A percentile compares a stretch with the other conserved stretches of the same genome.
Evolutionary conservation across 306 rosid genomes (phyloP).

Genomic region (Cucumis melo): DNA sequence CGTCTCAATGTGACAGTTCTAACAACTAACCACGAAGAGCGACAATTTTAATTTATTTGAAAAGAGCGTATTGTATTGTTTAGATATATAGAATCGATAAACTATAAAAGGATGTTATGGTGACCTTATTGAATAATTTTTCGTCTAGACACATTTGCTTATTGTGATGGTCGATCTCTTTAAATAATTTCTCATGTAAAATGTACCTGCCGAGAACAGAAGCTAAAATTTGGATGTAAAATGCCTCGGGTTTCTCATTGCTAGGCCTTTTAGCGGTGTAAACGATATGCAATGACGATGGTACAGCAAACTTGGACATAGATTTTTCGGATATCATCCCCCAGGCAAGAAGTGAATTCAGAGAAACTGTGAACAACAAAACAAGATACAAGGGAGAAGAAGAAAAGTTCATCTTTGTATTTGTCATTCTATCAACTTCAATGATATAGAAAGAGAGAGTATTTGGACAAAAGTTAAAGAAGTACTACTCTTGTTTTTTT

Average conservation of each 20-base stretch:
- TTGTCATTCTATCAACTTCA: background rate
- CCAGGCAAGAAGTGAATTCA: background rate
- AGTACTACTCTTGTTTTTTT: background rate
- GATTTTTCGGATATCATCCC: constrained; percentile 32
- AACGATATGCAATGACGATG: constrained; percentile 47
- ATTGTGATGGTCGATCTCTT: background rate
- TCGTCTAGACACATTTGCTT: background rate
- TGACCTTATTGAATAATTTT: too few species aligned
- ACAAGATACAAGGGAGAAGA: background rate
- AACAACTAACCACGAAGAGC: too few species aligned
- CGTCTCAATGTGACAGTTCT: background rate
- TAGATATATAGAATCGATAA: too few species aligned
- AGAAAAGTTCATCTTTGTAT: background rate
- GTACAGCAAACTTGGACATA: constrained; percentile 16
- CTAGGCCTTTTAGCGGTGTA: constrained; percentile 56
- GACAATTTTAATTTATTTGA: too few species aligned
- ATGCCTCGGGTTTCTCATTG: constrained; percentile 61
- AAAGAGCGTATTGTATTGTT: too few species aligned
- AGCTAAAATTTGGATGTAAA: constrained; percentile 67
- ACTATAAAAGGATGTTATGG: too few species aligned
- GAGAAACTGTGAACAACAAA: background rate
- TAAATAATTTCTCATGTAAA: too few species aligned
- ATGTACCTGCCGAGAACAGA: constrained; percentile 68
- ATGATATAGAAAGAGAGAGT: background rate
- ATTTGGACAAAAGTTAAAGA: too few species aligned